These are phyloP conservation scores for Plasmodium blacklocki DNA, from an alignment of 169 alveolate species.

Conservation along the genomic window DNA sequence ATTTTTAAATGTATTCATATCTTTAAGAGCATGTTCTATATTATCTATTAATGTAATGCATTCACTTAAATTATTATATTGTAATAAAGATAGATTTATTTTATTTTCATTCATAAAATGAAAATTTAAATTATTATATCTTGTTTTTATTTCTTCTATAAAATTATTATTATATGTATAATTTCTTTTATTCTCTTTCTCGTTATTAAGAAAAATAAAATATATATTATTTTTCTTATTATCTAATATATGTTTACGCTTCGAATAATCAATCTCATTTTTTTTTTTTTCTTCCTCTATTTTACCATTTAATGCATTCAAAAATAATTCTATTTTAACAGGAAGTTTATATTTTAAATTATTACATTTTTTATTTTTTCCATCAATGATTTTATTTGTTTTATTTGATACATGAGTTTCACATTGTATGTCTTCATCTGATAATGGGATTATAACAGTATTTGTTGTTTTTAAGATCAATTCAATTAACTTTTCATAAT, in stretches of 20 bases:
- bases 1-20: constrained; percentile 27
- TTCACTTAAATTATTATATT: constrained; percentile 36
- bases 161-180: constrained; percentile 12
- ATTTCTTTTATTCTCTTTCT: not conserved
- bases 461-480: constrained; percentile 51
- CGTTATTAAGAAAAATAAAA: constrained; percentile 23
- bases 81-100: constrained; percentile 21
- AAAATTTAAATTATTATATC: constrained; percentile 25
- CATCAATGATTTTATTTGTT: not conserved
- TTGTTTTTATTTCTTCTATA: constrained; percentile 18
- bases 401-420: not conserved
- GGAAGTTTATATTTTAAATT: constrained; percentile 13
- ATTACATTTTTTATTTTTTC: not conserved
- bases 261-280: no score
- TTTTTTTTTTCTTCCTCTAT: not conserved
- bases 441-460: constrained; percentile 40
- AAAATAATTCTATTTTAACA: constrained; percentile 33
- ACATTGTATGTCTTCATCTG: constrained; percentile 9
- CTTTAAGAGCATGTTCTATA: constrained; percentile 18
- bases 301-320: constrained; percentile 10
- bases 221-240: not conserved
- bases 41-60: constrained; percentile 11
- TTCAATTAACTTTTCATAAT: constrained; percentile 25
- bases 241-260: no score
- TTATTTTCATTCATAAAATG: constrained; percentile 51